phyloP scores from a whole-genome alignment of 2,329 filamentous ascomycete genomes.

The Verticillium longisporum region DNA sequence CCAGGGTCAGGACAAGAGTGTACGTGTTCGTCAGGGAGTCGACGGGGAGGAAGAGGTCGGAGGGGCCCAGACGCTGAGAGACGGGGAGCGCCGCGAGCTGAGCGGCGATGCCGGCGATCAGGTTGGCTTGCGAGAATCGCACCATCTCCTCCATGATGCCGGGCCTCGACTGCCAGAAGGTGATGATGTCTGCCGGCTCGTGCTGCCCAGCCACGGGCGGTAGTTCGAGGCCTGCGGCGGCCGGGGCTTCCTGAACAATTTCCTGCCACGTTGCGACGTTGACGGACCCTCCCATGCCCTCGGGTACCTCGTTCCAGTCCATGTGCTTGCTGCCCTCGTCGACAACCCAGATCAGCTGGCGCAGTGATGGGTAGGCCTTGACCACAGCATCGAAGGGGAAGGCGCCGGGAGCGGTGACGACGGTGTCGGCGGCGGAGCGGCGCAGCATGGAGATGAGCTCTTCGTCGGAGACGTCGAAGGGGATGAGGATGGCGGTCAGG shows the following conservation, averaged over 20 bases:
- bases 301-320: conserved; percentile 88
- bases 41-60: conserved; percentile 79
- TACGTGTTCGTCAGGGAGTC: conserved; percentile 76
- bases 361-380: conserved; percentile 62
- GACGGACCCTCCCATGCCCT: conserved; percentile 65
- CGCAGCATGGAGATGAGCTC: conserved; percentile 66
- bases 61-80: conserved; percentile 62
- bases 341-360: conserved; percentile 84
- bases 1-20: conserved; percentile 71
- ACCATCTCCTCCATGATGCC: conserved; percentile 61
- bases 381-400: conserved; percentile 71
- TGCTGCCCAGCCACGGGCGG: conserved; percentile 52
- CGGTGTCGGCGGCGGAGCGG: conserved; percentile 67
- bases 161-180: conserved; percentile 57
- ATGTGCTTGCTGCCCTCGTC: conserved; percentile 86
- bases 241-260: conserved; percentile 64
- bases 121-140: conserved; percentile 73
- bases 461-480: conserved; percentile 68
- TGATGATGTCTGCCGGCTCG: conserved; percentile 49
- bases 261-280: conserved; percentile 93
- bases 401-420: conserved; percentile 81
- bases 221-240: conserved; percentile 52
- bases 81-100: conserved; percentile 71
- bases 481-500: conserved; percentile 76
- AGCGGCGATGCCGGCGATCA: conserved; percentile 80